A percentile compares a stretch with the other conserved stretches of the same genome.
These are phyloP conservation scores for Aureobasidium sp. DNA, from an alignment of 2,329 filamentous ascomycete species.

Conservation along the genomic window DNA sequence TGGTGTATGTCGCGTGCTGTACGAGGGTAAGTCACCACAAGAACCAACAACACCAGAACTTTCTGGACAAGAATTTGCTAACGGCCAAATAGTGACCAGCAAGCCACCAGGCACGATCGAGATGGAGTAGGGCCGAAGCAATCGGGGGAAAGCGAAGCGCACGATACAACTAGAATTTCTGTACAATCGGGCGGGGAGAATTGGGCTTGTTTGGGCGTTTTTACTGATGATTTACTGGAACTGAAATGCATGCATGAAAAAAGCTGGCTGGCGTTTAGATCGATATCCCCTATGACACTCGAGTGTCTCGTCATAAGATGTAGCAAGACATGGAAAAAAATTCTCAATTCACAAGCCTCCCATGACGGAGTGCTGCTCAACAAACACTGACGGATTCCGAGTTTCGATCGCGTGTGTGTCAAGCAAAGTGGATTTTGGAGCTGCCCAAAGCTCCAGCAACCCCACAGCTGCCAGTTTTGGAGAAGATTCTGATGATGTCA, in stretches of 20 bases:
- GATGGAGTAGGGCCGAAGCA: constrained; percentile 48
- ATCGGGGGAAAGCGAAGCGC: constrained; percentile 4
- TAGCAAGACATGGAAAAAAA: background rate
- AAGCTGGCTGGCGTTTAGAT: constrained; percentile 8
- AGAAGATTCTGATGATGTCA: background rate
- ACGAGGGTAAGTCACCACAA: constrained; percentile 48
- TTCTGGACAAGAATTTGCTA: constrained; percentile 7
- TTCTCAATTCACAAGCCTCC: background rate
- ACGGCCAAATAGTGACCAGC: constrained; percentile 42
- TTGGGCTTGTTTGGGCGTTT: background rate
- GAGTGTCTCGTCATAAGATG: constrained; percentile 1
- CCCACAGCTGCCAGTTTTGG: constrained; percentile 1
- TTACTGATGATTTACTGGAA: constrained; percentile 11
- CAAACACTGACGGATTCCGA: background rate
- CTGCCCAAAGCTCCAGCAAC: constrained; percentile 6
- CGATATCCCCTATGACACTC: background rate
- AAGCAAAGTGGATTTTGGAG: constrained; percentile 7
- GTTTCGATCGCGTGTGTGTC: constrained; percentile 6
- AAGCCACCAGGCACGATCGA: constrained; percentile 67
- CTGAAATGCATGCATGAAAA: constrained; percentile 10
- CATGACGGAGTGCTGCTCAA: constrained; percentile 12
- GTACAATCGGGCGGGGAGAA: background rate
- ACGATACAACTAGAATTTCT: constrained; percentile 3
- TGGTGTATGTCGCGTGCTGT: constrained; percentile 61
- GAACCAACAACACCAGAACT: constrained; percentile 6